Base-by-base conservation (phyloP, 768 basidiomycete species). In the Pseudohyphozyma bogoriensis region DNA sequence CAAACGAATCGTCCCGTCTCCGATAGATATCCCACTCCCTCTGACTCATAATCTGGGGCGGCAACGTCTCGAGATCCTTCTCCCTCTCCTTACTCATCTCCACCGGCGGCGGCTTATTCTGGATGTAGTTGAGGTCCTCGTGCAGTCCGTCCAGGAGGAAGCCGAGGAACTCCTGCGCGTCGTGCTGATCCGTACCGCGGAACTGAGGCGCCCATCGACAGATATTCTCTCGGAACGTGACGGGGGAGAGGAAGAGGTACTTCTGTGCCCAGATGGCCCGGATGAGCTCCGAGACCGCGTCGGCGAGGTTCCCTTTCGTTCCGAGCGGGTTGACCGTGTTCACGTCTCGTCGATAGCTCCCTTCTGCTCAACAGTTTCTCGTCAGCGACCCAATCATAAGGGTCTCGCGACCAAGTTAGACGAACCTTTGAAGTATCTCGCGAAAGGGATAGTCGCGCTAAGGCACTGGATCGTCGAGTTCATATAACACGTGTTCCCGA, bases 401-500 rank as follows among this genome's bases (percentile, higher is more conserved):
- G n/a, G n/a, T n/a, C n/a, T n/a, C 24, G 2, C 31, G 46, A 8
- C 7, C 18, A 22, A 20, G 39, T 18, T 32, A n/a, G 22, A 33
- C 82, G 39, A 71, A 91, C 90, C 86, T 6, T 83, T 85, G 70
- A 99, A 97, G 76, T 92, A 96, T 56, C 84, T 80, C 33, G 91
- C 82, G 73, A 99, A 93, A 0, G 93, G 93, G 10, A 87, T 82
- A 0, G 93, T 95, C 0, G 92, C 92, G 71, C 85, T 90, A 71
- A 99, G 77, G 73, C 95, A 99, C 74, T 99, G 95, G 20, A 99
- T 82, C 9, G 90, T 91, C 33, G 95, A 88, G 73, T 97, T 97
- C 90, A 97, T 97, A 72, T 97, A 99, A 73, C 95, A 99, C 11
- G 95, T 99, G 73, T 96, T 97, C 22, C 87, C 85, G 62, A 97